Evolutionary conservation across 2,329 filamentous ascomycete species (phyloP), one percentile per base, ranked within the genome.

Genomic region (Hypoxylon sp.): DNA sequence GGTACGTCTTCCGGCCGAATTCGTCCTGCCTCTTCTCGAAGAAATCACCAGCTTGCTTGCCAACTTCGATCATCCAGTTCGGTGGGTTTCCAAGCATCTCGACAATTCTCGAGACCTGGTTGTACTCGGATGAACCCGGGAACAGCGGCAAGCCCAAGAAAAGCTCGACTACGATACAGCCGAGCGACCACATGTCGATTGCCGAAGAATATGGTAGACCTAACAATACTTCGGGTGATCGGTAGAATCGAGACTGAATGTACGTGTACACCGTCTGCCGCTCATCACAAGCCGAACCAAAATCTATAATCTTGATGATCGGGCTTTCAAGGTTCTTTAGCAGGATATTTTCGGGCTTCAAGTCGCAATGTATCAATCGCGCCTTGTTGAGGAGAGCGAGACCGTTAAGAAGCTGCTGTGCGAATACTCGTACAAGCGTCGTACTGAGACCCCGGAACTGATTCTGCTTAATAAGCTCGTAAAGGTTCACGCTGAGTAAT

Each of bases 231-330:
- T 99, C 96, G 0, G 96, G 96, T 0, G 96, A 99, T 71, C 96
- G 91, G 82, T 99, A 99, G 82, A 99, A 99, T 75, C 96, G 89
- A 8, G 96, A 99, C 80, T 99, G 96, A 68, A 99, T 99, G 80
- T 99, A 99, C 5, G 96, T 99, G 81, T 99, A 99, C 30, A 99
- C 96, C 0, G 96, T 99, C 80, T 99, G 96, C 56, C 96, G 91
- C 82, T 99, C 96, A 80, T 99, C 96, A 80, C 96, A 99, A 13
- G 96, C 96, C 40, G 96, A 99, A 48, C 96, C 96, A 78, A 99
- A 99, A 85, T 99, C 96, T 79, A 99, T 99, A 77, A 99, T 98
- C 81, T 99, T 99, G 87, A 99, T 99, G 74, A 99, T 98, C 2
- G 96, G 96, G 76, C 95, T 98, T 80, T 99, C 96, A 46, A 99